Evolutionary conservation across 169 alveolate species (phyloP).

Genomic region (Eimeria necatrix): DNA sequence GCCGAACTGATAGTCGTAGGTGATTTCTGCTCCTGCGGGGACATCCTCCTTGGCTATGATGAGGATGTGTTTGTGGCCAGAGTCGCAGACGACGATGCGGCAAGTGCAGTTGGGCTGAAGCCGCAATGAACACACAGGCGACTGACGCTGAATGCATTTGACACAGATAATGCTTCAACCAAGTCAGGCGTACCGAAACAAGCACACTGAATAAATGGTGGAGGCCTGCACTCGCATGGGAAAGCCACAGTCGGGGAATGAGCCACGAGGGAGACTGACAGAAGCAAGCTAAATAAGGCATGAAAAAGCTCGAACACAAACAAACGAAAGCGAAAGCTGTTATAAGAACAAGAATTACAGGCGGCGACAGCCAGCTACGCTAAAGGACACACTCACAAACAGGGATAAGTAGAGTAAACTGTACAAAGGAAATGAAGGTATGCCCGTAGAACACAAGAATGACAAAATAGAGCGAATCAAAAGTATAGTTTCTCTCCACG

Average conservation of each 20-base stretch:
- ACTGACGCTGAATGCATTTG: too few species aligned
- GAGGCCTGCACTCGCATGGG: neutral
- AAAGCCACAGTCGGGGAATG: neutral
- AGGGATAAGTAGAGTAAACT: neutral
- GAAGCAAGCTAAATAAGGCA: neutral
- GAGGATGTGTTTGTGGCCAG: slow-evolving; percentile 96
- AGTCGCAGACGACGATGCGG: slow-evolving; percentile 90
- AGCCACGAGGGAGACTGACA: neutral
- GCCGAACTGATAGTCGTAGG: slow-evolving; percentile 97
- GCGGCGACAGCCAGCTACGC: neutral
- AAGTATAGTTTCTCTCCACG: neutral
- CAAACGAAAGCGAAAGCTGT: neutral
- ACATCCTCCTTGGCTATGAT: slow-evolving; percentile 96
- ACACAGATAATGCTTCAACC: too few species aligned
- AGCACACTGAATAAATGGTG: neutral
- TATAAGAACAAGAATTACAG: neutral
- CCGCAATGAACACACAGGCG: neutral
- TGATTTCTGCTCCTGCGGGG: slow-evolving; percentile 97
- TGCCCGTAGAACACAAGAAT: neutral
- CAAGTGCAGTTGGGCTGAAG: slow-evolving; percentile 93
- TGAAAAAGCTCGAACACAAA: neutral
- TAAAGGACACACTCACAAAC: neutral
- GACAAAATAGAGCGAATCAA: neutral
- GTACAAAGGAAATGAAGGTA: neutral
- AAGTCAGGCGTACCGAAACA: neutral